Evolutionary conservation across 768 basidiomycete species (phyloP), one percentile per base, ranked within the genome.

Genomic region (Leccinum variicolor): DNA sequence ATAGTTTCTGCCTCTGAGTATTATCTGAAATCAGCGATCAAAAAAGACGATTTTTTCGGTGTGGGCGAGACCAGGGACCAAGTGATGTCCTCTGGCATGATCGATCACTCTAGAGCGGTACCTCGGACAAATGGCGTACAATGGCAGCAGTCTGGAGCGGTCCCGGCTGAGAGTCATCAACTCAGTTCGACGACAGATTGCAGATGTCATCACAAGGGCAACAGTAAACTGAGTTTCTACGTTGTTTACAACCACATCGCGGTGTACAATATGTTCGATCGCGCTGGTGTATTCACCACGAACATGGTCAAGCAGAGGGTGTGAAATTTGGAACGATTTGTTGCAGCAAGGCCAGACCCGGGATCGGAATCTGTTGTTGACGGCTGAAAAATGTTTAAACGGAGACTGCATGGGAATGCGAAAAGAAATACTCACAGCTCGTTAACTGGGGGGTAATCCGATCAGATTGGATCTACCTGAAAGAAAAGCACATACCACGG

Each of bases 401-500:
- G 6, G 10, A 36, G 4, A 13, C 6, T 48, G 50, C 26, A 49
- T 58, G 56, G 7, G 21, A 17, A 8, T 28, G 14, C 9, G 23
- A 45, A 21, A 21, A n/a, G 17, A 8, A 0, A 41, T 1, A 68
- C 79, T 67, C 68, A 86, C 86, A 88, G 69, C 61, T 87, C 85
- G 51, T 77, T 83, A 21, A 87, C 86, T 87, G 58, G 8, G 21
- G 2, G 57, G 46, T 31, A 11, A 23, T 11, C 29, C 29, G 55
- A 60, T 58, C 15, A 63, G 57, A 50, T 19, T 19, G n/a, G 15
- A 50, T 53, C 19, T 6, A 3, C n/a, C 11, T 13, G 47, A 19
- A 52, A 62, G 47, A 29, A n/a, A 11, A 47, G 46, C 21, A 75
- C 84, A 61, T 65, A 92, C 91, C 87, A 75, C 95, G 86, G 58